These are phyloP conservation scores for Ajuga reptans DNA, from an alignment of 305 asterid genomes.

Conservation along the genomic window DNA sequence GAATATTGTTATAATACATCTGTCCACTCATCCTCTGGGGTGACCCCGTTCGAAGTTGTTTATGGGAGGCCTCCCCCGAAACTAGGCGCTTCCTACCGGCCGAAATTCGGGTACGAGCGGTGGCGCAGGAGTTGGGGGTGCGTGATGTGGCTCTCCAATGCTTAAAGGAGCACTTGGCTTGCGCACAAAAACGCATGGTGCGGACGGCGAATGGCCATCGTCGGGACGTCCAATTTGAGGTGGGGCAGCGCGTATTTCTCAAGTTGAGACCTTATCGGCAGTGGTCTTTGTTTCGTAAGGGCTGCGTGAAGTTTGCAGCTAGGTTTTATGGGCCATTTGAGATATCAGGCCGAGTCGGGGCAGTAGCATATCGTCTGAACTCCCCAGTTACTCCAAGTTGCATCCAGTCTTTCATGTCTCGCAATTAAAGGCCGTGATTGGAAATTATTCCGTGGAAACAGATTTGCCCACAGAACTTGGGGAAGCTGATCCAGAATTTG, in stretches of 20 bases:
- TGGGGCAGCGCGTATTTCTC: background rate
- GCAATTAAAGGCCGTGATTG: background rate
- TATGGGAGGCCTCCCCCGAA: too few species aligned
- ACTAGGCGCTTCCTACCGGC: too few species aligned
- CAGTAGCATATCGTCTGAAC: background rate
- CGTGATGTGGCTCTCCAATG: too few species aligned
- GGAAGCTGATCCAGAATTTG: too few species aligned
- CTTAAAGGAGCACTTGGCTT: background rate
- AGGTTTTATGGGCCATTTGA: background rate
- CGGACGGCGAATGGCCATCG: background rate
- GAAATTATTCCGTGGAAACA: background rate
- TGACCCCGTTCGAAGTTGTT: too few species aligned
- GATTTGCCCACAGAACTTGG: background rate
- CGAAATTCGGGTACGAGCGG: too few species aligned
- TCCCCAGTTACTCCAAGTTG: background rate
- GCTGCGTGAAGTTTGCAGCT: background rate
- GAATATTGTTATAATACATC: too few species aligned
- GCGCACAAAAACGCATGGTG: background rate
- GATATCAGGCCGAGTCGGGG: too few species aligned
- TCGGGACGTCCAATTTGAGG: background rate
- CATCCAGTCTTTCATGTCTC: background rate
- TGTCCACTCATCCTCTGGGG: too few species aligned
- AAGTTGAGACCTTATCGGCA: background rate
- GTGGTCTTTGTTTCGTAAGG: background rate
- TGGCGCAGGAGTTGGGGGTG: too few species aligned